Percentiles rank a stretch among this genome's conserved stretches.
phyloP scores from a whole-genome alignment of 1,284 basidiomycete genomes.

The Irpex sp. region DNA sequence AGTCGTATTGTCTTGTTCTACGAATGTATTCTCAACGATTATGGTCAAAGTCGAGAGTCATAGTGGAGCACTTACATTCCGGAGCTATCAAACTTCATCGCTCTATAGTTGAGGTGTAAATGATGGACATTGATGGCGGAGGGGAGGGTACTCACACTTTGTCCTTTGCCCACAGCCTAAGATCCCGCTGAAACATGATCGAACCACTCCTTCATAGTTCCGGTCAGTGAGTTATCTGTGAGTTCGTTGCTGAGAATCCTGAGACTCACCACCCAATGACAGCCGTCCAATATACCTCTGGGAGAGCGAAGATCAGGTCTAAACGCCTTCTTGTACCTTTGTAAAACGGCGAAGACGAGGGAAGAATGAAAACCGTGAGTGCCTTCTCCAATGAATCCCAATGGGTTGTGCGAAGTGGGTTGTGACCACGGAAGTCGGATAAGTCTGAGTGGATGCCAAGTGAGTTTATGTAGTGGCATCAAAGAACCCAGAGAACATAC shows the following conservation, averaged over 20 bases:
- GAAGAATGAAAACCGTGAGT: conserved; percentile 62
- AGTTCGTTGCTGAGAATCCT: background rate
- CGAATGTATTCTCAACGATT: too few species aligned
- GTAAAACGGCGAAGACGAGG: conserved; percentile 25
- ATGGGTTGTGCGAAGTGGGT: conserved; percentile 46
- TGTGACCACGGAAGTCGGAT: conserved; percentile 49
- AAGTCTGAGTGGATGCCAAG: conserved; percentile 35
- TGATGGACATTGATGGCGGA: background rate
- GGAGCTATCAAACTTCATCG: conserved; percentile 75
- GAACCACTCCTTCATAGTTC: conserved; percentile 60
- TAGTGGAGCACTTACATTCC: conserved; percentile 50
- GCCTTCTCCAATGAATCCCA: conserved; percentile 70
- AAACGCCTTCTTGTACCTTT: conserved; percentile 50
- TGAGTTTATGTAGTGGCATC: background rate
- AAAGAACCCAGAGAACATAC: conserved; percentile 30
- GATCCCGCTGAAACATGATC: conserved; percentile 75
- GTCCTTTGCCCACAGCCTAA: conserved; percentile 65
- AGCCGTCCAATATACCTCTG: conserved; percentile 70
- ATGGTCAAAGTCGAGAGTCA: background rate
- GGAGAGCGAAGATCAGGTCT: conserved; percentile 69
- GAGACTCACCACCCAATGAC: conserved; percentile 65
- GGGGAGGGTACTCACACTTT: conserved; percentile 35
- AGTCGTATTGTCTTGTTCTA: conserved; percentile 63
- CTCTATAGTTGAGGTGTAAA: conserved; percentile 34
- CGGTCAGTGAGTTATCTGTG: background rate